Evolutionary conservation across 2,329 filamentous ascomycete species (phyloP).

Genomic region (Venturia carpophila): DNA sequence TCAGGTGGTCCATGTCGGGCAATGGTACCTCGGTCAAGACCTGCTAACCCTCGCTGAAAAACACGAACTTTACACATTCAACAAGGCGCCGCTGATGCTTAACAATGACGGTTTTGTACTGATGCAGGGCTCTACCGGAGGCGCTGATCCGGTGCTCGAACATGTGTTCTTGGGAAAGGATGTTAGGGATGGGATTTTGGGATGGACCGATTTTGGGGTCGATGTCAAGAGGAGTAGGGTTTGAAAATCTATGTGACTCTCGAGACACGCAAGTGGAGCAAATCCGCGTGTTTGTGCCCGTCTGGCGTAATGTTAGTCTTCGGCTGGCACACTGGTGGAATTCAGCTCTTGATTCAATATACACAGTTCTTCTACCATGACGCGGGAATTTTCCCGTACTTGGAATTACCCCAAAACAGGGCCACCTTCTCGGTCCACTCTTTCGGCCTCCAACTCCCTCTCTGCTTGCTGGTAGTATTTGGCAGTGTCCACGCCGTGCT

Average conservation of each 20-base stretch:
- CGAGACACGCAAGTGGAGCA: too few relatives aligned
- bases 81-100: conserved; percentile 37
- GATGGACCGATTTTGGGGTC: conserved; percentile 17
- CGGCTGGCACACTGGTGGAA: neutral
- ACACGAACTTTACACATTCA: conserved; percentile 38
- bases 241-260: too few relatives aligned
- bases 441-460: conserved; percentile 80
- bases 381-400: neutral
- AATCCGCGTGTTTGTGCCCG: too few relatives aligned
- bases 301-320: neutral
- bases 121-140: conserved; percentile 41
- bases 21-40: conserved; percentile 56
- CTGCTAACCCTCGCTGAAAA: conserved; percentile 46
- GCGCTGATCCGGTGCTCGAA: conserved; percentile 51
- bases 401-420: neutral
- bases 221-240: neutral
- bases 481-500: conserved; percentile 91
- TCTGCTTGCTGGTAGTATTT: conserved; percentile 98
- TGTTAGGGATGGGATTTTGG: conserved; percentile 16
- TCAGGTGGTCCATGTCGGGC: conserved; percentile 54
- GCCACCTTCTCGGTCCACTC: conserved; percentile 21
- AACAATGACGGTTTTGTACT: conserved; percentile 48
- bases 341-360: conserved; percentile 9
- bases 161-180: conserved; percentile 49
- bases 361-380: neutral